phyloP scores from a whole-genome alignment of 129 eudicot species.

The Artemisia annua region DNA sequence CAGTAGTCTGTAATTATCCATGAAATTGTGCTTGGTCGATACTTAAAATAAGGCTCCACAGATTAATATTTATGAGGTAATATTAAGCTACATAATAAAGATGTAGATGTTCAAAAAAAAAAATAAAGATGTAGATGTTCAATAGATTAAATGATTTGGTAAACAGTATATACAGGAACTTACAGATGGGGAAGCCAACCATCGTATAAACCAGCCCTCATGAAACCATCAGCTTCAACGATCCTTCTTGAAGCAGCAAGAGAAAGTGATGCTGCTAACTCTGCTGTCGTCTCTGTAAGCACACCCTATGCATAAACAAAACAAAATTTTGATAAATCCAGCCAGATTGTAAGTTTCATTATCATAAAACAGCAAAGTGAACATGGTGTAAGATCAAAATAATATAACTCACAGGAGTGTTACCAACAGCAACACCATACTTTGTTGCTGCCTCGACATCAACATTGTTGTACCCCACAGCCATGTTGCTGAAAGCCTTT shows the following conservation, averaged over 20 bases:
- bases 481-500: slow-evolving; percentile 97
- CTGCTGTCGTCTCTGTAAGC: slow-evolving; percentile 98
- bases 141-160: slow-evolving; percentile 7
- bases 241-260: slow-evolving; percentile 94
- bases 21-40: too few relatives aligned
- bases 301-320: slow-evolving; percentile 57
- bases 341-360: neutral
- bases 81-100: too few relatives aligned
- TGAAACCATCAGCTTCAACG: slow-evolving; percentile 97
- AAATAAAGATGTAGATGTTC: neutral
- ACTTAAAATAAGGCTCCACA: neutral
- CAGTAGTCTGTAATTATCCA: too few relatives aligned
- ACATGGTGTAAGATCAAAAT: neutral
- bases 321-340: neutral
- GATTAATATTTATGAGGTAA: too few relatives aligned
- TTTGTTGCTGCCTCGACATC: slow-evolving; percentile 89
- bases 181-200: slow-evolving; percentile 99
- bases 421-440: slow-evolving; percentile 96
- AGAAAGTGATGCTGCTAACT: slow-evolving; percentile 96
- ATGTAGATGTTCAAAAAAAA: neutral
- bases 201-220: slow-evolving; percentile 97
- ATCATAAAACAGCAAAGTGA: neutral
- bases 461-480: slow-evolving; percentile 98
- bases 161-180: slow-evolving; percentile 17
- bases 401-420: slow-evolving; percentile 79